Evolutionary conservation across 2,329 filamentous ascomycete species (phyloP).

Genomic region (Aspergillus fructus): DNA sequence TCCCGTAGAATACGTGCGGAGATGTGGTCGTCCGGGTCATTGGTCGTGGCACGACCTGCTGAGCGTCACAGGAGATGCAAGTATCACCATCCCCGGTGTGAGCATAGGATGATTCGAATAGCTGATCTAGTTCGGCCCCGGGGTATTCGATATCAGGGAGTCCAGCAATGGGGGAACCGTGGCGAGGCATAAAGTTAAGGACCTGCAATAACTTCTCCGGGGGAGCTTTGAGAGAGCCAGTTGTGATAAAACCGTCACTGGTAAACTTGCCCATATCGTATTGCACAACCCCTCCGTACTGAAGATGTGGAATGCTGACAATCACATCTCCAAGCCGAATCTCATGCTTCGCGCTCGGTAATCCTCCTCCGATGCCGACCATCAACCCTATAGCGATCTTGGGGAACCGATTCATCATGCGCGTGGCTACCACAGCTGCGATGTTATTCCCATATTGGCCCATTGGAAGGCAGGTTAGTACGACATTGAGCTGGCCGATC

Average conservation of each 20-base stretch:
- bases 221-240: neutral
- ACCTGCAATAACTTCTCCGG: neutral
- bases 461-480: neutral
- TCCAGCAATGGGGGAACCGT: neutral
- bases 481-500: neutral
- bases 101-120: neutral
- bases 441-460: neutral
- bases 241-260: neutral
- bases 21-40: neutral
- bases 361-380: constrained; percentile 25
- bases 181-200: neutral
- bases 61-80: neutral
- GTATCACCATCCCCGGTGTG: neutral
- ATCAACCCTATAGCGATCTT: constrained; percentile 20
- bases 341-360: constrained; percentile 9
- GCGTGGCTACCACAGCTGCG: neutral
- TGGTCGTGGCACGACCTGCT: neutral
- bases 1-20: neutral
- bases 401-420: constrained; percentile 18
- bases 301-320: neutral
- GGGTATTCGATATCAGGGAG: no score
- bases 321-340: neutral
- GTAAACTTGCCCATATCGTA: neutral
- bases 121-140: neutral
- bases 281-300: neutral